A percentile compares a stretch with the other conserved stretches of the same genome.
These are phyloP conservation scores for Typha latifolia DNA, from an alignment of 176 grass and related monocot species.

Conservation along the genomic window DNA sequence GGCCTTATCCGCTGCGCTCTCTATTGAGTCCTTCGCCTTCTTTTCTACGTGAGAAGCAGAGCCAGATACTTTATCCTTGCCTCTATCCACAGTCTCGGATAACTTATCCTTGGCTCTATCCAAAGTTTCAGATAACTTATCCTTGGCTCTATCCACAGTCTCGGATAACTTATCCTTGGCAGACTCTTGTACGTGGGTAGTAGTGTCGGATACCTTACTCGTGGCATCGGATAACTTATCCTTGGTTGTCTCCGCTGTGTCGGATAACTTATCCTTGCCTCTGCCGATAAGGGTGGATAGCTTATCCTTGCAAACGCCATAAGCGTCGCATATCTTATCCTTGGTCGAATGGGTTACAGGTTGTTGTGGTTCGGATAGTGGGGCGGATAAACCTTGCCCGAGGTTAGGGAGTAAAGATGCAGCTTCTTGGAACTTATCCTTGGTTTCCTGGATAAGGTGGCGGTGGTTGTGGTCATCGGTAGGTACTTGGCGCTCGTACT, in stretches of 20 bases:
- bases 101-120: conserved; percentile 3
- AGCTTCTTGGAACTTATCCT: conserved; percentile 1
- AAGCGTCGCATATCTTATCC: conserved; percentile 38
- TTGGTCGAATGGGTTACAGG: conserved; percentile 8
- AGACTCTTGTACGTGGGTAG: conserved; percentile 11
- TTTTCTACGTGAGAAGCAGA: conserved; percentile 22
- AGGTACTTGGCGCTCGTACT: conserved; percentile 62
- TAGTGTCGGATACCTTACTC: conserved; percentile 4
- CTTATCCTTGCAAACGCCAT: conserved; percentile 25
- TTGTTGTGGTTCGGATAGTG: neutral
- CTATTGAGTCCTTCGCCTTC: conserved; percentile 15
- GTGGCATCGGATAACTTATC: conserved; percentile 29
- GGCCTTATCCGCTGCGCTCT: conserved; percentile 7
- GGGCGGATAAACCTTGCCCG: conserved; percentile 5
- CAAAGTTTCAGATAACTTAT: conserved; percentile 10
- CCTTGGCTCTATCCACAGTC: conserved; percentile 2
- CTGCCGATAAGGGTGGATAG: conserved; percentile 8
- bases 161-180: conserved; percentile 21
- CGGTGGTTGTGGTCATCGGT: neutral
- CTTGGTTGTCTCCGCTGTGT: conserved; percentile 28
- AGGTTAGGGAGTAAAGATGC: conserved; percentile 1
- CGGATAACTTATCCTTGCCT: conserved; percentile 26
- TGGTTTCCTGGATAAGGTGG: conserved; percentile 17
- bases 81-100: neutral
- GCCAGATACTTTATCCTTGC: conserved; percentile 32